Percentiles rank a stretch among this genome's conserved stretches.
These are phyloP conservation scores for Sugiyamaella sp. DNA, from an alignment of 1,139 yeast genomes.

Conservation along the genomic window DNA sequence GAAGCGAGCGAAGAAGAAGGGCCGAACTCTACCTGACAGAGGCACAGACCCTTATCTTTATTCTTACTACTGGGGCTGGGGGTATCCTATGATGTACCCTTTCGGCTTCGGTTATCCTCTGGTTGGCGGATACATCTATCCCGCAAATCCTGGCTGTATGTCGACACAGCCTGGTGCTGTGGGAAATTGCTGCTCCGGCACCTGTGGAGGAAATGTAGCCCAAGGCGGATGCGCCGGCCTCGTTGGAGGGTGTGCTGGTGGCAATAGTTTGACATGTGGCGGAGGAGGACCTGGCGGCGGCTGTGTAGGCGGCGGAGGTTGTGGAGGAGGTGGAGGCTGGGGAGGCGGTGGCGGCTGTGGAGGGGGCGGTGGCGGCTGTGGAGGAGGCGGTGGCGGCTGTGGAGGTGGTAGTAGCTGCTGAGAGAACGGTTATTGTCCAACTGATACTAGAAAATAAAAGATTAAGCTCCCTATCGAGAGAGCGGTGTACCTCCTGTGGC, in stretches of 20 bases:
- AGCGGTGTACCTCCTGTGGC: not conserved
- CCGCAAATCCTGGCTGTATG: constrained; percentile 18
- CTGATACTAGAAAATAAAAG: not conserved
- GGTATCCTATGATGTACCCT: constrained; percentile 15
- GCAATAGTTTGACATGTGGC: constrained; percentile 6
- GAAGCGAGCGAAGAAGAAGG: constrained; percentile 22
- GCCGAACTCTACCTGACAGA: constrained; percentile 8
- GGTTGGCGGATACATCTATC: constrained; percentile 5
- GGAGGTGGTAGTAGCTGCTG: constrained; percentile 21
- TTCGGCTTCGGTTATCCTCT: constrained; percentile 17
- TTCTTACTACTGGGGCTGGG: constrained; percentile 14
- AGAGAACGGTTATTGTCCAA: not conserved
- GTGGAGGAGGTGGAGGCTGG: constrained; percentile 13
- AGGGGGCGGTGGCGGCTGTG: constrained; percentile 20
- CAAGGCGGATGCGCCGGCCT: constrained; percentile 25
- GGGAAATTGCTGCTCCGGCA: constrained; percentile 20
- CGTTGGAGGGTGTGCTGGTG: constrained; percentile 22
- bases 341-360: constrained; percentile 17
- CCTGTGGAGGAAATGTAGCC: constrained; percentile 20
- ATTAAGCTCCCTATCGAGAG: too few relatives aligned
- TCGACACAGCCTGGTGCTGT: constrained; percentile 18
- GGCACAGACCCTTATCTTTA: constrained; percentile 13
- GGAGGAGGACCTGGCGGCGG: constrained; percentile 5
- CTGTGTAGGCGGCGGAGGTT: not conserved
- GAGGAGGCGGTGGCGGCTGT: constrained; percentile 22